Percentiles rank a stretch among this genome's conserved stretches.
Evolutionary conservation across 345 rosid genomes (phyloP).

Genomic region (Noccaea caerulescens): DNA sequence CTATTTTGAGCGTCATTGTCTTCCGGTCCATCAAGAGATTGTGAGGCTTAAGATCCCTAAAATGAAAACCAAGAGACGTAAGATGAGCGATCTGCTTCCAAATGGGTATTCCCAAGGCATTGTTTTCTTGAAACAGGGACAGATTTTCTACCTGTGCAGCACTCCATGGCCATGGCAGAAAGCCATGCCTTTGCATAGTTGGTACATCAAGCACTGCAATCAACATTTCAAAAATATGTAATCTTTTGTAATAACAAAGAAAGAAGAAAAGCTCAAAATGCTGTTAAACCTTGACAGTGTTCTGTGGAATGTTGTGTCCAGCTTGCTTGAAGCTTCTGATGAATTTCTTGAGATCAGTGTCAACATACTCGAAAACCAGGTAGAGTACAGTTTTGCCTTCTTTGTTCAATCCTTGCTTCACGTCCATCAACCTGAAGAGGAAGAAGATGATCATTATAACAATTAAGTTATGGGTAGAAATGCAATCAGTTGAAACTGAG

Average conservation of each 20-base stretch:
- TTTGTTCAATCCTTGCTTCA: slow-evolving; percentile 89
- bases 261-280: not conserved
- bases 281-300: slow-evolving; percentile 59
- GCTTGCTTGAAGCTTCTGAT: slow-evolving; percentile 73
- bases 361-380: slow-evolving; percentile 89
- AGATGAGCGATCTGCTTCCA: not conserved
- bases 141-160: slow-evolving; percentile 70
- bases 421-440: slow-evolving; percentile 71
- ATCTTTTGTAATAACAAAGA: not conserved
- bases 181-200: slow-evolving; percentile 95
- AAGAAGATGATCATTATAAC: slow-evolving; percentile 6
- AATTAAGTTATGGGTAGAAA: not conserved
- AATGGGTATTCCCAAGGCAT: not conserved
- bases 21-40: slow-evolving; percentile 85
- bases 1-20: slow-evolving; percentile 79
- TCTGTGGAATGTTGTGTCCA: slow-evolving; percentile 66
- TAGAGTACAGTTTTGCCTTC: slow-evolving; percentile 91
- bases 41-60: slow-evolving; percentile 96
- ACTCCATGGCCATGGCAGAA: slow-evolving; percentile 98
- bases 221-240: not conserved
- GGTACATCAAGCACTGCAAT: slow-evolving; percentile 90
- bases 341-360: slow-evolving; percentile 90
- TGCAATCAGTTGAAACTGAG: slow-evolving; percentile 2
- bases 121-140: not conserved
- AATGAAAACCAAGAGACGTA: slow-evolving; percentile 4